These are phyloP conservation scores for Ichthyophthirius multifiliis DNA, from an alignment of 169 alveolate genomes.

Conservation along the genomic window DNA sequence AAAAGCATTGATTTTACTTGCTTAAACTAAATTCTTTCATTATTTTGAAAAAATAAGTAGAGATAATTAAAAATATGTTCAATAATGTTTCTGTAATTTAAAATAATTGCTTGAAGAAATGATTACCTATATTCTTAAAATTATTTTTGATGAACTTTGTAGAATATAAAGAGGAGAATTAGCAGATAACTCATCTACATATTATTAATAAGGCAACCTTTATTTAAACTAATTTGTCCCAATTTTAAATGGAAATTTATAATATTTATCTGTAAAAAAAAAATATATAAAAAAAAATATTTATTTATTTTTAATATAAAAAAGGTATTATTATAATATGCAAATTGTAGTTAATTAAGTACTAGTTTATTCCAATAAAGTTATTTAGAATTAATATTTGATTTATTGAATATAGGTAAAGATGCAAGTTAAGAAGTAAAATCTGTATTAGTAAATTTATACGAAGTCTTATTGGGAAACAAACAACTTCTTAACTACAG, in stretches of 20 bases:
- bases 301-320: not conserved
- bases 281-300: not conserved
- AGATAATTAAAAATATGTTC: conserved; percentile 58
- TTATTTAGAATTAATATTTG: not conserved
- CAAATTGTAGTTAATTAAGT: not conserved
- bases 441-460: not conserved
- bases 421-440: conserved; percentile 1
- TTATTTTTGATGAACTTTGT: conserved; percentile 18
- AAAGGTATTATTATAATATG: not conserved
- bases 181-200: not conserved
- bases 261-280: not conserved
- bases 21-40: conserved; percentile 54
- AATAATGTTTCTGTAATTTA: conserved; percentile 56
- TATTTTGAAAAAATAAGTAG: conserved; percentile 53
- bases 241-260: not conserved
- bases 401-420: not conserved
- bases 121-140: conserved; percentile 9
- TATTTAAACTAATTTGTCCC: conserved; percentile 1
- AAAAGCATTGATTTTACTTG: not conserved
- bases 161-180: not conserved
- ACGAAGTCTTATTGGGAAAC: conserved; percentile 17
- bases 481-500: not conserved
- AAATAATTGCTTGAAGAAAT: conserved; percentile 45
- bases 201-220: not conserved
- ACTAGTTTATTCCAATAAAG: not conserved